Conservation (phyloP, 495 filamentous ascomycete species). For the Cercophora sp. region DNA sequence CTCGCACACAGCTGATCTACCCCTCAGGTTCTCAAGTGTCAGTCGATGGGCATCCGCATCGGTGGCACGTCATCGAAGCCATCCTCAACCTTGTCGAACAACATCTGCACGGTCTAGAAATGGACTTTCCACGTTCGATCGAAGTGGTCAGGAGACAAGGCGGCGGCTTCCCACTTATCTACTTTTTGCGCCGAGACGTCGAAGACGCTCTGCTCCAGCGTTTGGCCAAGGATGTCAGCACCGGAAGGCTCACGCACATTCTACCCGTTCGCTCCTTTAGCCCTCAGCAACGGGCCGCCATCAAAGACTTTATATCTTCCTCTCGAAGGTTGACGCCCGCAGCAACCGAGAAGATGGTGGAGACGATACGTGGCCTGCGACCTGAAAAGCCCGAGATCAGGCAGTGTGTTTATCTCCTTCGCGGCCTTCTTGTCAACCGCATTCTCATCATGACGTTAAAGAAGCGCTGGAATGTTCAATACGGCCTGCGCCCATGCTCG, state of each 20-base stretch:
- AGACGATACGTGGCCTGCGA: constrained; percentile 20
- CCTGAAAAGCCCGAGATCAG: constrained; percentile 23
- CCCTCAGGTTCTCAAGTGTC: constrained; percentile 45
- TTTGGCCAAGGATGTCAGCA: constrained; percentile 36
- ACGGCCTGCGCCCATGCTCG: constrained; percentile 36
- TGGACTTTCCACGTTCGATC: constrained; percentile 39
- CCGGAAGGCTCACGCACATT: constrained; percentile 27
- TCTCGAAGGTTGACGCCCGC: constrained; percentile 12
- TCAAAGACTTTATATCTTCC: constrained; percentile 30
- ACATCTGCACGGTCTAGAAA: constrained; percentile 34
- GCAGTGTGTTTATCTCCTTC: constrained; percentile 28
- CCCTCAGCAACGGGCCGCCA: constrained; percentile 33
- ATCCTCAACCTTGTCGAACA: constrained; percentile 39
- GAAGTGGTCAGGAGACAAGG: constrained; percentile 35
- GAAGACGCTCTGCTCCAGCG: constrained; percentile 39
- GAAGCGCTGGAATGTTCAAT: constrained; percentile 46
- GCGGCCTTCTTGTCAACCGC: constrained; percentile 38
- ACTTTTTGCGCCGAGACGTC: constrained; percentile 43
- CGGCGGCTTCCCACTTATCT: constrained; percentile 40
- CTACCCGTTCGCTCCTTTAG: constrained; percentile 22
- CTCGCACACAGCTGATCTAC: constrained; percentile 47
- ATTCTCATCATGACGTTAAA: constrained; percentile 40
- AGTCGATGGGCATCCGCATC: constrained; percentile 48
- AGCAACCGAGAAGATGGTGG: constrained; percentile 15
- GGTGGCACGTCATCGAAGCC: constrained; percentile 42